Percentiles rank a stretch among this genome's conserved stretches.
These are phyloP conservation scores for Colletotrichum tabaci DNA, from an alignment of 2,329 filamentous ascomycete genomes.

Conservation along the genomic window DNA sequence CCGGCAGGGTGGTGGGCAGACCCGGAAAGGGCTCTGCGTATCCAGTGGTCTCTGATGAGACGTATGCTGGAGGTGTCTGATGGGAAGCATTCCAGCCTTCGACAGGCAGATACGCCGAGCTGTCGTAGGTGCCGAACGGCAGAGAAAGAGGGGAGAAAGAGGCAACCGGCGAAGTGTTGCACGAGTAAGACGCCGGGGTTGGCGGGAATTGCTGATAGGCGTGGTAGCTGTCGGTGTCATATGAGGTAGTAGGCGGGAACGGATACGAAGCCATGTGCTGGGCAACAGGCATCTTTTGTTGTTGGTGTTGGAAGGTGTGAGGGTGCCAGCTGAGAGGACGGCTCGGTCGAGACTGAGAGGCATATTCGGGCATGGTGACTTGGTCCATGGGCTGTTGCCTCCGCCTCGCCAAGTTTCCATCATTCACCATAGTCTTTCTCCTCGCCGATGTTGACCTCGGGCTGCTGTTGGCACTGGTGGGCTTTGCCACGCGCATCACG, in stretches of 20 bases:
- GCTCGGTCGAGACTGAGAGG: constrained; percentile 55
- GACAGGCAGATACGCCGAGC: constrained; percentile 57
- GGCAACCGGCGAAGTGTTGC: constrained; percentile 69
- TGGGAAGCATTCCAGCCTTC: constrained; percentile 56
- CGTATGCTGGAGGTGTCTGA: constrained; percentile 50
- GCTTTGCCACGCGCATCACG: constrained; percentile 75
- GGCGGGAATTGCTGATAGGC: constrained; percentile 63
- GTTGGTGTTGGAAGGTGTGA: constrained; percentile 61
- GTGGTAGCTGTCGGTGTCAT: constrained; percentile 59
- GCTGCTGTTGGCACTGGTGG: constrained; percentile 78
- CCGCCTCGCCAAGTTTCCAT: constrained; percentile 61
- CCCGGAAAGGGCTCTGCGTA: constrained; percentile 52
- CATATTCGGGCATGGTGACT: constrained; percentile 54
- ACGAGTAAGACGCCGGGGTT: constrained; percentile 70
- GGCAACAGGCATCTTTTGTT: constrained; percentile 50
- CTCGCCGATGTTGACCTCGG: constrained; percentile 69
- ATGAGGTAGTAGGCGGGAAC: constrained; percentile 54
- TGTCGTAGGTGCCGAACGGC: constrained; percentile 58
- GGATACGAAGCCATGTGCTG: constrained; percentile 57
- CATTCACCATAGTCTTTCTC: constrained; percentile 71
- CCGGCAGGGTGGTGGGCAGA: constrained; percentile 41
- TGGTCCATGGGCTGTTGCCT: constrained; percentile 65
- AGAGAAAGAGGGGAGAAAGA: constrained; percentile 69
- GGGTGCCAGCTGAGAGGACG: constrained; percentile 86
- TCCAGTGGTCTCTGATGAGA: constrained; percentile 46